Conservation (phyloP, 306 rosid genomes). For the Glycine tomentella region DNA sequence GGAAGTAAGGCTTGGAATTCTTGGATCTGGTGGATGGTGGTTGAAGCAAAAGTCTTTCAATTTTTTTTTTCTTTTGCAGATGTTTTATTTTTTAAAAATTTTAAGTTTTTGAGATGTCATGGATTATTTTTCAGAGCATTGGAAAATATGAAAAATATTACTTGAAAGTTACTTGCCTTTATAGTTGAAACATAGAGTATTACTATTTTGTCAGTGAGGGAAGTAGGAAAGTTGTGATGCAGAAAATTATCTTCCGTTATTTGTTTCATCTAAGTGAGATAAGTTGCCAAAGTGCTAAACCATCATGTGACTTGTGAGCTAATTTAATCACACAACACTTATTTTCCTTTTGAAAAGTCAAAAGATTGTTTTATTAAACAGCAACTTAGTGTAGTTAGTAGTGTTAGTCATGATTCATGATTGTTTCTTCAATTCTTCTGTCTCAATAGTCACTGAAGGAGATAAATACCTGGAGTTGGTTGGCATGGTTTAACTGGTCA, state of each 20-base stretch:
- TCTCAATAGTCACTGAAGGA: not conserved
- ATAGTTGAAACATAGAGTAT: not conserved
- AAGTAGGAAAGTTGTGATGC: not conserved
- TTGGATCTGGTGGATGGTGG: too few species aligned
- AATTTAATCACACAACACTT: not conserved
- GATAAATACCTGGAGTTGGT: not conserved
- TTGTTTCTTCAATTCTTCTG: conserved; percentile 7
- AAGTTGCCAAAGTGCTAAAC: conserved; percentile 1
- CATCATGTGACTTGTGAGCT: not conserved
- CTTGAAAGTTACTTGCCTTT: not conserved
- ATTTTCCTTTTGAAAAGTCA: not conserved
- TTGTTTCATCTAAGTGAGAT: not conserved
- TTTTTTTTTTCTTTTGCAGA: not conserved
- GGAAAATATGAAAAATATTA: not conserved
- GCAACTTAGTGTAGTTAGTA: not conserved
- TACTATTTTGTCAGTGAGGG: not conserved
- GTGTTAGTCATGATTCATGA: conserved; percentile 13
- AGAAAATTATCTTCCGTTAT: not conserved
- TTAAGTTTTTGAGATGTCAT: not conserved
- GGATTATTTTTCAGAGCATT: not conserved
- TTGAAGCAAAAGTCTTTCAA: not conserved
- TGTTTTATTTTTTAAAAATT: not conserved
- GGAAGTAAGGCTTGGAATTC: not conserved
- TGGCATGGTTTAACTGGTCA: conserved; percentile 12
- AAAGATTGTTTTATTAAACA: not conserved